phyloP scores from a whole-genome alignment of 768 basidiomycete genomes.

The Serpula lacrymans region DNA sequence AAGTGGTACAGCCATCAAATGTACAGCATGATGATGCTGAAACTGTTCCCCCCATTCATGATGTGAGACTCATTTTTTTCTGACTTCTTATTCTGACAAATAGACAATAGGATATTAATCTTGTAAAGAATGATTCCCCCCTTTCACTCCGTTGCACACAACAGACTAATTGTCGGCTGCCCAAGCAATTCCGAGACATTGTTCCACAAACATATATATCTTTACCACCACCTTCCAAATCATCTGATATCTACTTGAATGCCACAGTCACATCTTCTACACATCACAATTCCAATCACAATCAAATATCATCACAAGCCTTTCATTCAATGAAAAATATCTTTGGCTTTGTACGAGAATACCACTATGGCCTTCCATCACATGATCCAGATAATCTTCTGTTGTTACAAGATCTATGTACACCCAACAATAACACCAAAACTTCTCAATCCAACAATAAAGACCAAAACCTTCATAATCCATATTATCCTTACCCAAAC shows the following conservation, averaged over 20 bases:
- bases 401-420: no score
- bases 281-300: no score
- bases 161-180: neutral
- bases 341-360: constrained; percentile 2
- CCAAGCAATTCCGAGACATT: constrained; percentile 2
- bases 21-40: no score
- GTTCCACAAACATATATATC: constrained; percentile 1
- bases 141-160: no score
- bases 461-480: neutral
- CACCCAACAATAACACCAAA: no score
- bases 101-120: no score
- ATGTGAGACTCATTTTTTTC: no score
- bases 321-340: constrained; percentile 1
- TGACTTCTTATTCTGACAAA: no score
- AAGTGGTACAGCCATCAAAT: no score
- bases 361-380: neutral
- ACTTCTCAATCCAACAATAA: neutral
- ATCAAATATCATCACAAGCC: neutral
- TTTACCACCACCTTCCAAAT: neutral
- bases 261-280: neutral
- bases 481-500: constrained; percentile 16
- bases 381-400: constrained; percentile 5
- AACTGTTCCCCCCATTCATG: no score
- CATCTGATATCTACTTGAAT: no score
- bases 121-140: no score